These are phyloP conservation scores for Poteriospumella lacustris DNA, from an alignment of 108 stramenopile species.

Conservation along the genomic window DNA sequence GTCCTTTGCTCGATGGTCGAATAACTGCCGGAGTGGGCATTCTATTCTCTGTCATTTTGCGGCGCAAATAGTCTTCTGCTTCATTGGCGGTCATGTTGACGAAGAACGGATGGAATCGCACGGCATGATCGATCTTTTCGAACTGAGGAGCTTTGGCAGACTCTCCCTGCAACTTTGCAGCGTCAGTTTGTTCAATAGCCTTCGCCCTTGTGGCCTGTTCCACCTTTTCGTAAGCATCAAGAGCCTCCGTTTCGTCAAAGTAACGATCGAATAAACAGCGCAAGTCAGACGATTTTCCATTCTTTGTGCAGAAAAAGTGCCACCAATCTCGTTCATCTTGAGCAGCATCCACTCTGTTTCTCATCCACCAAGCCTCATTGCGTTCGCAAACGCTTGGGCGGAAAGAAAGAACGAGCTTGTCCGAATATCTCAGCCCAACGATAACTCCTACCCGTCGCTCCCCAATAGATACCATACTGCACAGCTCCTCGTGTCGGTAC, in stretches of 20 bases:
- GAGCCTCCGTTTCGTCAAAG: background rate
- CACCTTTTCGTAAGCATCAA: background rate
- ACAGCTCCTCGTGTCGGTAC: background rate
- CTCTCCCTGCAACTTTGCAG: background rate
- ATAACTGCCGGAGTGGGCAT: conserved; percentile 13
- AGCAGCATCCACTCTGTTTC: background rate
- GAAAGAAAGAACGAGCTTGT: background rate
- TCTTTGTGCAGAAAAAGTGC: background rate
- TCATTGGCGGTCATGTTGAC: conserved; percentile 24
- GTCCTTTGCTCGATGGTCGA: conserved; percentile 35
- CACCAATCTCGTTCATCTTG: background rate
- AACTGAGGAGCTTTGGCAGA: background rate
- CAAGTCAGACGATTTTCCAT: background rate
- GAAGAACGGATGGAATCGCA: conserved; percentile 35
- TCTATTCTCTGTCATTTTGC: background rate
- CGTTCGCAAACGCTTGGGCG: background rate
- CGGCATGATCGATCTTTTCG: background rate
- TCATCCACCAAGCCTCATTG: background rate
- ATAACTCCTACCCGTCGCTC: too few species aligned
- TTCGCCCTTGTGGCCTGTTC: background rate
- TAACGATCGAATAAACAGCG: background rate
- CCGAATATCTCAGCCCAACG: background rate
- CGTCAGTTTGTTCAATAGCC: background rate
- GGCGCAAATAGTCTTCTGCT: conserved; percentile 29
- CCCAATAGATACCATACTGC: too few species aligned